Base-by-base conservation (phyloP, 2,329 filamentous ascomycete species). In the Aspergillus terreus region DNA sequence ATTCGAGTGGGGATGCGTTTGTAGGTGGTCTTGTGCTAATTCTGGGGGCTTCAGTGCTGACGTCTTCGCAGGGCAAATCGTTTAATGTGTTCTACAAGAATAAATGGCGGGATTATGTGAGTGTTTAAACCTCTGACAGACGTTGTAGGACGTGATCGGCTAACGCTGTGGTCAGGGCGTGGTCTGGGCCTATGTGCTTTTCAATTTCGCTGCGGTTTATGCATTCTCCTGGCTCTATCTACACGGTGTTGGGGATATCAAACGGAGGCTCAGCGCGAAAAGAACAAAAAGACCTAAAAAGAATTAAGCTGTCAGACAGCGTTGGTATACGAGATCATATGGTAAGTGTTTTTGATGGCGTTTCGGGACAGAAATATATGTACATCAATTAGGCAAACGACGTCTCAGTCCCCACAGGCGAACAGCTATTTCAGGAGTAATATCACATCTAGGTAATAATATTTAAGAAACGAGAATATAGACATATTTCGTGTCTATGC, bases 31-130 rank as follows among this genome's bases (percentile, higher is more conserved):
- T 38, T 45, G 3, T n/a, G 23, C 15, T 23, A 27, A 14, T 12
- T n/a, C 33, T 33, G 30, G 27, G 27, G 4, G 0, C 19, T 19
- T 44, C n/a, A 41, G 9, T 11, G 4, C 15, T 35, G 10, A 35
- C 43, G 21, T 7, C 25, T 23, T 17, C 25, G 11, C 43, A 72
- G 63, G 63, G 67, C 0, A 65, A 64, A 0, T 71, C 74, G 1
- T 84, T 88, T 62, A 85, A 83, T 58, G 76, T 87, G 6, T 82
- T 76, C 46, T 83, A 85, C 44, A 66, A 66, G 1, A 68, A 86
- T 47, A 82, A 84, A 44, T 88, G 85, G 86, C 71, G 84, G 10
- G 73, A 87, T 52, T 88, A 86, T 67, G 71, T 73, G 57, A 62
- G 70, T 63, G 6, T 19, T 4, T 35, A 7, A 23, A n/a, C 11